These are phyloP conservation scores for Yamagishiella unicocca DNA, from an alignment of 139 green algal genomes.

Conservation along the genomic window DNA sequence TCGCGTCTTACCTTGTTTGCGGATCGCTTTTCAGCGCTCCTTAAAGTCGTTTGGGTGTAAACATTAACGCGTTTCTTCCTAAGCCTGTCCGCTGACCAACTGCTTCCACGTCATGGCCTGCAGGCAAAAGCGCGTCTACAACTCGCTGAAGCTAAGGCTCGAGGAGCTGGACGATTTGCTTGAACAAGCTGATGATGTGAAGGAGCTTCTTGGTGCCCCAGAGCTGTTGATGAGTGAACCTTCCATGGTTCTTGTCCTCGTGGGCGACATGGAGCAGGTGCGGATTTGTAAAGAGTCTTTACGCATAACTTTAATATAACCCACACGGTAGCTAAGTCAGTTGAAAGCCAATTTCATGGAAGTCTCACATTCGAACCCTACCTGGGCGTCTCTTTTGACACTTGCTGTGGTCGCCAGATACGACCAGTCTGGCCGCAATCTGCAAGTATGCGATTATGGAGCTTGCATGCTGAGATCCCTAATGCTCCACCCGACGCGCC, in stretches of 20 bases:
- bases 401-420: neutral
- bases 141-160: neutral
- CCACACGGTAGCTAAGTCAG: neutral
- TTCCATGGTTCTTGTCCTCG: neutral
- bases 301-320: neutral
- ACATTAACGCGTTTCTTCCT: neutral
- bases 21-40: neutral
- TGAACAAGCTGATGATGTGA: constrained; percentile 14
- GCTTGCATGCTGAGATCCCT: neutral
- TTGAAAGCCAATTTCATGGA: neutral
- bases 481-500: neutral
- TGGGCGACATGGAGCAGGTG: constrained; percentile 41
- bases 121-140: constrained; percentile 10
- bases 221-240: neutral
- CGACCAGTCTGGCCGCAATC: too few relatives aligned
- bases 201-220: neutral
- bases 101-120: neutral
- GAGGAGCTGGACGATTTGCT: constrained; percentile 32
- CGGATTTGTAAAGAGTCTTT: neutral
- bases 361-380: neutral
- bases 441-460: too few relatives aligned
- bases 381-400: neutral
- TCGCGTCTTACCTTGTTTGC: neutral
- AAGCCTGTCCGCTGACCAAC: neutral
- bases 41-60: neutral